Evolutionary conservation across 345 rosid genomes (phyloP).

Genomic region (Erysimum cheiranthoides): DNA sequence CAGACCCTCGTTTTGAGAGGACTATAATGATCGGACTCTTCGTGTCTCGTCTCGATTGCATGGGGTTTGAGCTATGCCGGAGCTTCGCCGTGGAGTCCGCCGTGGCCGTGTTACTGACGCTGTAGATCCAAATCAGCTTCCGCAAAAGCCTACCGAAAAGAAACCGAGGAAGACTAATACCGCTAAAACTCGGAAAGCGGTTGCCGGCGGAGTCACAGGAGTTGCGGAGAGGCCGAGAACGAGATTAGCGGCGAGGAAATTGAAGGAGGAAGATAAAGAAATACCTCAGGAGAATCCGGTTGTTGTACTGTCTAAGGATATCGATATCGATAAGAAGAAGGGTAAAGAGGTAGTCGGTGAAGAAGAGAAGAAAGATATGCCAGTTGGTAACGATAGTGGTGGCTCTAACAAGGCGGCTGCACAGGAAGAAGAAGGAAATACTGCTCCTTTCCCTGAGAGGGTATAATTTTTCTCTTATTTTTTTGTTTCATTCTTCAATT

Average conservation of each 20-base stretch:
- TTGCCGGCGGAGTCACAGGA: conserved; percentile 43
- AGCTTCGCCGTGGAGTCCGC: conserved; percentile 85
- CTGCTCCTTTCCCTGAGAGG: conserved; percentile 90
- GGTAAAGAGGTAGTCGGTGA: conserved; percentile 45
- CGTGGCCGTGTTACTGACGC: conserved; percentile 60
- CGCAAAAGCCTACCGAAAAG: conserved; percentile 35
- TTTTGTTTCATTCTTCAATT: background rate
- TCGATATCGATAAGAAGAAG: conserved; percentile 43
- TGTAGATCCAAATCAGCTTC: conserved; percentile 37
- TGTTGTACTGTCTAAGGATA: conserved; percentile 45
- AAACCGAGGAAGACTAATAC: conserved; percentile 40
- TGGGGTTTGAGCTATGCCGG: conserved; percentile 91
- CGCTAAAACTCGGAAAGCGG: conserved; percentile 54
- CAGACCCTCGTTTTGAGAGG: conserved; percentile 21
- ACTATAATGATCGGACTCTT: conserved; percentile 57
- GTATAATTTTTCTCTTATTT: conserved; percentile 44
- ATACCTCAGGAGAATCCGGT: conserved; percentile 42
- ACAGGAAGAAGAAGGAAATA: conserved; percentile 87
- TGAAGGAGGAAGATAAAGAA: conserved; percentile 51
- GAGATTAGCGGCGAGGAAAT: conserved; percentile 56
- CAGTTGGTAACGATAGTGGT: conserved; percentile 72
- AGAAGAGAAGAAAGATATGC: conserved; percentile 45
- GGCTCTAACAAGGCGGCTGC: conserved; percentile 84
- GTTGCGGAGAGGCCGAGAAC: conserved; percentile 61
- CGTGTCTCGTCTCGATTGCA: conserved; percentile 62